These are phyloP conservation scores for Zymoseptoria pseudotritici DNA, from an alignment of 2,329 filamentous ascomycete species.

Conservation along the genomic window DNA sequence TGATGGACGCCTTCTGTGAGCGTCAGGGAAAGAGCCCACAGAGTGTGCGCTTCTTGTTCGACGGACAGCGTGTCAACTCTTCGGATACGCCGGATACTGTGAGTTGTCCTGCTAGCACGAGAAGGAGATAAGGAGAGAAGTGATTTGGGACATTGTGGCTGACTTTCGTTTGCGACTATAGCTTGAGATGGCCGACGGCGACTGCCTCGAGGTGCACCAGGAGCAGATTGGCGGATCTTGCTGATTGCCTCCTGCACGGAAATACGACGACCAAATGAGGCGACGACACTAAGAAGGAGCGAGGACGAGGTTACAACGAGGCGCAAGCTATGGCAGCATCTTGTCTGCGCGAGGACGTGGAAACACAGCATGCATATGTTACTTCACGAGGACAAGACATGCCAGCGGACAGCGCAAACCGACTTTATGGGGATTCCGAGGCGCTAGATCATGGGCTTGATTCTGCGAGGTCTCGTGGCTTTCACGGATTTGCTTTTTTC, in stretches of 20 bases:
- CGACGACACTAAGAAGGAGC: neutral
- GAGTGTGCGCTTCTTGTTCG: constrained; percentile 90
- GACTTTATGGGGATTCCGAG: neutral
- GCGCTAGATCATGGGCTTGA: neutral
- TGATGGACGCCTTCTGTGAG: constrained; percentile 98
- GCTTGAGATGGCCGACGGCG: constrained; percentile 95
- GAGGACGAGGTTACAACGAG: neutral
- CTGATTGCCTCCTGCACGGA: constrained; percentile 4
- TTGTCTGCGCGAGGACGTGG: neutral
- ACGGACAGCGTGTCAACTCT: constrained; percentile 84
- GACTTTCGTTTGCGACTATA: constrained; percentile 33
- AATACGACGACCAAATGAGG: neutral
- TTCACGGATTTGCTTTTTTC: neutral
- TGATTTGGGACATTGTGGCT: neutral
- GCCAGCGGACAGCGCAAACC: neutral
- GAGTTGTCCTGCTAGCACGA: too few relatives aligned
- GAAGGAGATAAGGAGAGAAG: too few relatives aligned
- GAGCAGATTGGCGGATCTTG: constrained; percentile 79
- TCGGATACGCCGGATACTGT: constrained; percentile 88
- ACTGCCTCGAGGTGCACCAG: constrained; percentile 94
- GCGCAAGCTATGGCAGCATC: neutral
- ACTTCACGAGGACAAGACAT: neutral
- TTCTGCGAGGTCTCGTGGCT: neutral
- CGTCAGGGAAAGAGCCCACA: constrained; percentile 79
- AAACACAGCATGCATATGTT: neutral